Conservation (phyloP, 805 yeast genomes). For the Candida andamanensis region DNA sequence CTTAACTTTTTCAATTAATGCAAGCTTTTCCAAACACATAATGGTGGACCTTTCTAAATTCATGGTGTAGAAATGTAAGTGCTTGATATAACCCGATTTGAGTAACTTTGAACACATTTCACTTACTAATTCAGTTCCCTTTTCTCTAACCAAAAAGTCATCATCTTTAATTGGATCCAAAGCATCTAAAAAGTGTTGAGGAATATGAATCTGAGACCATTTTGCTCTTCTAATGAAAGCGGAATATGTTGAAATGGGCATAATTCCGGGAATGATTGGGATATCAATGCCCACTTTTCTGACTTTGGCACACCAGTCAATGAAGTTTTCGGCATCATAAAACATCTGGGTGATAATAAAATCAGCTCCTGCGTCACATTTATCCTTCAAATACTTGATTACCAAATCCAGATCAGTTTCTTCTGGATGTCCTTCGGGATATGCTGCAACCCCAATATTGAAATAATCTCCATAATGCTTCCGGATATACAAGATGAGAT, state of each 20-base stretch:
- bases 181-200: slow-evolving; percentile 61
- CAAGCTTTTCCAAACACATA: slow-evolving; percentile 77
- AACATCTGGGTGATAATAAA: slow-evolving; percentile 96
- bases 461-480: slow-evolving; percentile 79
- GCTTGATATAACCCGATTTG: slow-evolving; percentile 69
- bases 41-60: slow-evolving; percentile 87
- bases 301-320: slow-evolving; percentile 72
- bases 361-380: slow-evolving; percentile 90
- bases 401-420: slow-evolving; percentile 49
- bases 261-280: slow-evolving; percentile 95
- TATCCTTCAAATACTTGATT: slow-evolving; percentile 68
- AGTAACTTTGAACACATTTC: slow-evolving; percentile 76
- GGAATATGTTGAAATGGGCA: slow-evolving; percentile 97
- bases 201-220: slow-evolving; percentile 87
- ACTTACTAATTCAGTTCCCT: slow-evolving; percentile 76
- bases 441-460: slow-evolving; percentile 94
- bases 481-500: slow-evolving; percentile 73
- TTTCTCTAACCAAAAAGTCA: slow-evolving; percentile 79
- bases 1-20: slow-evolving; percentile 44
- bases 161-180: slow-evolving; percentile 85
- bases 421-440: slow-evolving; percentile 97
- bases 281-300: slow-evolving; percentile 68
- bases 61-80: slow-evolving; percentile 96
- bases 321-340: slow-evolving; percentile 83
- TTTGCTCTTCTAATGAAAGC: slow-evolving; percentile 88